phyloP scores from a whole-genome alignment of 2,329 filamentous ascomycete species.

The Gyromitra esculenta region DNA sequence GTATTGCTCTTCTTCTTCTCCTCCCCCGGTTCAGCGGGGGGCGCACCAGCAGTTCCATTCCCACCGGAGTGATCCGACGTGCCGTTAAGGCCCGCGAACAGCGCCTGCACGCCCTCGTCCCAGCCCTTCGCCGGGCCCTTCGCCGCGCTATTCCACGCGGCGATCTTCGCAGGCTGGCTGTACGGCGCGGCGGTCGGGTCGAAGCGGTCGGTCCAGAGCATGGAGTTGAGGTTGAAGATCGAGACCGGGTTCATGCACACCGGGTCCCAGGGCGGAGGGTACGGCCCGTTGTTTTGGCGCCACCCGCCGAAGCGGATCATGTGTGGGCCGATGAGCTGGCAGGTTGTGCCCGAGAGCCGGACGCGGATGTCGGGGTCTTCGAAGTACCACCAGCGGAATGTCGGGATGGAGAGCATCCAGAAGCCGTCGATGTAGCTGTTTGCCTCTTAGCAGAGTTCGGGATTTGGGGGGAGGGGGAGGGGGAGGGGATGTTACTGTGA shows the following conservation, averaged over 20 bases:
- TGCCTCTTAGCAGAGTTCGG: too few relatives aligned
- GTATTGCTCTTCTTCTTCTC: not conserved
- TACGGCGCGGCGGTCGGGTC: too few relatives aligned
- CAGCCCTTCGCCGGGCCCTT: too few relatives aligned
- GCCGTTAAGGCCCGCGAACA: not conserved
- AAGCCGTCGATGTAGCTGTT: too few relatives aligned
- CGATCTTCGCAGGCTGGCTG: too few relatives aligned
- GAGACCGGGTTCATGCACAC: conserved; percentile 5
- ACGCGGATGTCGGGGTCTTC: conserved; percentile 6
- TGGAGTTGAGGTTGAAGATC: conserved; percentile 16
- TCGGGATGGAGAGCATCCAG: too few relatives aligned
- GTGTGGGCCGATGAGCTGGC: conserved; percentile 3
- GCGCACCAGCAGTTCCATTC: not conserved
- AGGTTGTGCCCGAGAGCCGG: conserved; percentile 13
- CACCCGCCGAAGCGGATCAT: conserved; percentile 4
- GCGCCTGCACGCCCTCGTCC: too few relatives aligned
- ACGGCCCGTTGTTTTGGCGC: not conserved
- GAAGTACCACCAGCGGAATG: not conserved
- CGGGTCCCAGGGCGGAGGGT: not conserved
- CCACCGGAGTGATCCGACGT: not conserved
- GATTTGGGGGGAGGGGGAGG: too few relatives aligned
- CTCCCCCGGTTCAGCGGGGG: not conserved
- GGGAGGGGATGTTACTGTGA: too few relatives aligned
- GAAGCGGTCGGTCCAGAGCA: conserved; percentile 10
- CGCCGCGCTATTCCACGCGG: too few relatives aligned